A percentile compares a stretch with the other conserved stretches of the same genome.
phyloP scores from a whole-genome alignment of 441 rosid genomes.

The Pelargonium citronellum region DNA sequence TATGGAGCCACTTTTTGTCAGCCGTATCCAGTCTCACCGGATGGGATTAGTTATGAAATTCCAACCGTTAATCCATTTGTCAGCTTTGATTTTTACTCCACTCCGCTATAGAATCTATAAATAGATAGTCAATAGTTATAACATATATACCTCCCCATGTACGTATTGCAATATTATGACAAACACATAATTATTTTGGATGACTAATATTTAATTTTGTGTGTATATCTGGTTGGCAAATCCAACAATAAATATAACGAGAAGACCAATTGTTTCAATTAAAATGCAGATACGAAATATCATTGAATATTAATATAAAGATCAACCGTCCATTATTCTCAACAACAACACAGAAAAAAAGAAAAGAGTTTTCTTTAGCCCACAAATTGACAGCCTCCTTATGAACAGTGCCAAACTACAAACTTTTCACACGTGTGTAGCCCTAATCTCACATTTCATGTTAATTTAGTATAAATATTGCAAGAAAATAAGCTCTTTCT shows the following conservation, averaged over 20 bases:
- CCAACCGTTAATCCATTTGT: too few species aligned
- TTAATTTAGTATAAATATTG: neutral
- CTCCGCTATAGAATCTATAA: too few species aligned
- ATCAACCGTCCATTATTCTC: neutral
- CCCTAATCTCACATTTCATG: neutral
- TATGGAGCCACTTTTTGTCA: too few species aligned
- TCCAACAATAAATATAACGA: neutral
- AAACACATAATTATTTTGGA: neutral
- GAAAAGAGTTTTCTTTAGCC: neutral
- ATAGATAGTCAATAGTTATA: too few species aligned
- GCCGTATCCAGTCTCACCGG: too few species aligned
- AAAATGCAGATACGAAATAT: neutral
- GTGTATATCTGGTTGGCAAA: neutral
- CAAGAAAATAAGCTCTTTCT: neutral
- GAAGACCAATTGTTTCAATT: neutral
- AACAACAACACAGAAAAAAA: neutral
- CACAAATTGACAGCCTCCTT: neutral
- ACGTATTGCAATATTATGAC: too few species aligned
- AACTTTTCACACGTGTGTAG: constrained; percentile 1
- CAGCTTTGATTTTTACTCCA: too few species aligned
- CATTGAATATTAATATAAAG: neutral
- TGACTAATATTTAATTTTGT: neutral
- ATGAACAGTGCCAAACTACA: neutral
- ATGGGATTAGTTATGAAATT: too few species aligned
- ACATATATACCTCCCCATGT: too few species aligned